Conservation (phyloP, 805 yeast species). For the Starmerella floricola region DNA sequence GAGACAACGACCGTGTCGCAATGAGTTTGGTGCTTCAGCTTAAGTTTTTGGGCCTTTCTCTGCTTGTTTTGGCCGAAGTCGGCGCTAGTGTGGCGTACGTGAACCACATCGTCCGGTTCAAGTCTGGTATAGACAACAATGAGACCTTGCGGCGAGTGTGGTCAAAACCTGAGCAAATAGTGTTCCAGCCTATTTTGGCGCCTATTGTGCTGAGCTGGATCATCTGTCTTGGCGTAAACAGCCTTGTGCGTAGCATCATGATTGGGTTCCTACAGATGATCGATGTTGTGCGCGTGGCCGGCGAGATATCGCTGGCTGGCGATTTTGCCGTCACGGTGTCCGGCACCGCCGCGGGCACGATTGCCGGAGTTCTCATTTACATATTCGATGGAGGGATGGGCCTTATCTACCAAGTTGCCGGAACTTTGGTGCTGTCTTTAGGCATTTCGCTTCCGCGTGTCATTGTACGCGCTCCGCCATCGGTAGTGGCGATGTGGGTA, state of each 20-base stretch:
- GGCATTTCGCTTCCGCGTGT: constrained; percentile 4
- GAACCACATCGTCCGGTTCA: constrained; percentile 22
- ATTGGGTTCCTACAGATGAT: constrained; percentile 19
- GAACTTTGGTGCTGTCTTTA: constrained; percentile 6
- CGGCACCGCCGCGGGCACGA: constrained; percentile 15
- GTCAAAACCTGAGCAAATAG: constrained; percentile 21
- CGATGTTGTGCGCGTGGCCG: constrained; percentile 15
- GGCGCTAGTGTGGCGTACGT: constrained; percentile 20
- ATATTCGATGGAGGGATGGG: constrained; percentile 17
- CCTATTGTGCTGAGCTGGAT: constrained; percentile 17
- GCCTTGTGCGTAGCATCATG: constrained; percentile 16
- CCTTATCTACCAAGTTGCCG: constrained; percentile 2
- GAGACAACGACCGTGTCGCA: not conserved
- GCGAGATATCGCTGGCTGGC: constrained; percentile 9
- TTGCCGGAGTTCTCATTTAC: constrained; percentile 17
- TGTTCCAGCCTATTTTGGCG: constrained; percentile 19
- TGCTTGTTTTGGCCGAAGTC: constrained; percentile 17
- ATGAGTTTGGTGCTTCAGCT: constrained; percentile 16
- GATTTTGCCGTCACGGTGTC: constrained; percentile 15
- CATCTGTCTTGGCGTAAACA: constrained; percentile 18
- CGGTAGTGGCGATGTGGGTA: constrained; percentile 14
- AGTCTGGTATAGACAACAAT: constrained; percentile 22
- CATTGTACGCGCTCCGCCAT: constrained; percentile 2
- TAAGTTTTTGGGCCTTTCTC: constrained; percentile 16
- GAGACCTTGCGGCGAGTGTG: constrained; percentile 23